phyloP scores from a whole-genome alignment of 129 eudicot species.

The Glebionis coronaria region DNA sequence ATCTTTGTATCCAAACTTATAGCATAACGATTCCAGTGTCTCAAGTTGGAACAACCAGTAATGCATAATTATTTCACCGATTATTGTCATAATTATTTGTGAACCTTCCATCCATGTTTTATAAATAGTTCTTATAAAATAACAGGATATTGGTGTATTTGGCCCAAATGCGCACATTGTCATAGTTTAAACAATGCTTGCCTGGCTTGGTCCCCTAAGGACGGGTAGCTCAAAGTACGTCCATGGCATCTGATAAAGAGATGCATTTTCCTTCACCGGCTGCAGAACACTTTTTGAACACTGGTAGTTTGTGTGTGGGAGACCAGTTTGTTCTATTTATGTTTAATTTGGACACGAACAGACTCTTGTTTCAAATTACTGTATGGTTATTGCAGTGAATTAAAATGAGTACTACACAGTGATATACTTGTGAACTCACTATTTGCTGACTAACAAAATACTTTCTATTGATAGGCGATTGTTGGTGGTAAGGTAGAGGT shows the following conservation, averaged over 20 bases:
- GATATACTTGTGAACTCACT: neutral
- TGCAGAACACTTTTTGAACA: too few species aligned
- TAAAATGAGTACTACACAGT: neutral
- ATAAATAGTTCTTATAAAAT: neutral
- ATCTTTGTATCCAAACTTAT: constrained; percentile 45
- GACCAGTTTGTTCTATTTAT: neutral
- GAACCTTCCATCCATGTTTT: neutral
- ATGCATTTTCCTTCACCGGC: too few species aligned
- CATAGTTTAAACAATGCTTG: too few species aligned
- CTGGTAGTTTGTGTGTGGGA: constrained; percentile 14
- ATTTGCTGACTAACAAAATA: neutral
- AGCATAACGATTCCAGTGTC: constrained; percentile 38
- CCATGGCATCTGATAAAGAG: too few species aligned
- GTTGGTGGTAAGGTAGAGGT: constrained; percentile 92
- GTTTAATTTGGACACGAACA: too few species aligned
- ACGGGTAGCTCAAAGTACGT: too few species aligned
- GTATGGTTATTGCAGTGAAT: neutral
- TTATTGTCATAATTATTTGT: neutral
- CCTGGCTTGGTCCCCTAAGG: too few species aligned
- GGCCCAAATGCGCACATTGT: too few species aligned
- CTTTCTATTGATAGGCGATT: constrained; percentile 58
- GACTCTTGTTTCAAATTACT: too few species aligned
- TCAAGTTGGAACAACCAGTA: constrained; percentile 17
- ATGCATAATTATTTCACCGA: constrained; percentile 6
- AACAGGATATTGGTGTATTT: constrained; percentile 65